These are phyloP conservation scores for Tubosaeta sp. DNA, from an alignment of 768 basidiomycete species.

Conservation along the genomic window DNA sequence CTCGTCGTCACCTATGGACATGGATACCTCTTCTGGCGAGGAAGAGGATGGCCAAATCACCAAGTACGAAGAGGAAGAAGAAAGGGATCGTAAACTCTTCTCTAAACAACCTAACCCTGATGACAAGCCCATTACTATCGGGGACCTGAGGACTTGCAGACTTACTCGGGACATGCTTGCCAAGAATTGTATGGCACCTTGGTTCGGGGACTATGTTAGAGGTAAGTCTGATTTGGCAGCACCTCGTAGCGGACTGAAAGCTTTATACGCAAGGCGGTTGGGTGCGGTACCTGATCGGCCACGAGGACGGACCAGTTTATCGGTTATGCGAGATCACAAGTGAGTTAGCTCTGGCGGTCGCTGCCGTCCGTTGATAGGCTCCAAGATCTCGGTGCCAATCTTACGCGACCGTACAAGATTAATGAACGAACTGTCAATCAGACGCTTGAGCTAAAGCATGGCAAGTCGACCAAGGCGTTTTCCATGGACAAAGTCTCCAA, in stretches of 20 bases:
- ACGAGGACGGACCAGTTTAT: slow-evolving; percentile 62
- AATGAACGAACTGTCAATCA: slow-evolving; percentile 64
- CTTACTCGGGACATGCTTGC: slow-evolving; percentile 69
- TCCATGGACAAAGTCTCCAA: slow-evolving; percentile 89
- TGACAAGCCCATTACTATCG: slow-evolving; percentile 47
- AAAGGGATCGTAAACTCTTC: slow-evolving; percentile 50
- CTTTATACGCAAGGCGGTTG: slow-evolving; percentile 55
- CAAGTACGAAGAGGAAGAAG: slow-evolving; percentile 71
- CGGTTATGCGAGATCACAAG: slow-evolving; percentile 78
- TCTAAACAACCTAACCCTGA: slow-evolving; percentile 39
- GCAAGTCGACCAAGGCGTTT: slow-evolving; percentile 56
- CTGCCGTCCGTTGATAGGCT: slow-evolving; percentile 3
- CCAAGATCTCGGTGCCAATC: slow-evolving; percentile 49
- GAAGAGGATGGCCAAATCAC: slow-evolving; percentile 77
- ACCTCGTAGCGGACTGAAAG: slow-evolving; percentile 6
- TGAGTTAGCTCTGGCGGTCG: slow-evolving; percentile 36
- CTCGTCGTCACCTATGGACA: slow-evolving; percentile 79
- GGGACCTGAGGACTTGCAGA: slow-evolving; percentile 57
- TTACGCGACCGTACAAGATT: slow-evolving; percentile 66
- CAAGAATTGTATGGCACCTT: slow-evolving; percentile 68
- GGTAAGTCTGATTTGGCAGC: slow-evolving; percentile 40
- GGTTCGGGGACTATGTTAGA: slow-evolving; percentile 81
- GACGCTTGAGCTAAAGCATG: slow-evolving; percentile 72
- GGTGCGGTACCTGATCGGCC: slow-evolving; percentile 80
- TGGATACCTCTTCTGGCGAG: slow-evolving; percentile 76